Base-by-base conservation (phyloP, 2,329 filamentous ascomycete genomes). In the Aspergillus fumigatiaffinis region DNA sequence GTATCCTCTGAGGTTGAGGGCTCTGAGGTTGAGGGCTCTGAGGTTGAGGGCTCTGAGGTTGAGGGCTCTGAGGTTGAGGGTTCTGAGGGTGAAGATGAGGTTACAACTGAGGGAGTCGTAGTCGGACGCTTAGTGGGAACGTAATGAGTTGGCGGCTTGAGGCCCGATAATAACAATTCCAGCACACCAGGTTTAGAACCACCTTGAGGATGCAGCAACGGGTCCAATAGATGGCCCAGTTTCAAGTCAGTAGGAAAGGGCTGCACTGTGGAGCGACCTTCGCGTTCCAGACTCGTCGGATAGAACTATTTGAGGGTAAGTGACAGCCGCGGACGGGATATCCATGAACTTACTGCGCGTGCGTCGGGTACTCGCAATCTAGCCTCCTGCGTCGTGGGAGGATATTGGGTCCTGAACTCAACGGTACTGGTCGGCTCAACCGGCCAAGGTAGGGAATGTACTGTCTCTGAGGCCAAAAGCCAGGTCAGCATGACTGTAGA, bases 341-440 rank as follows among this genome's bases (percentile, higher is more conserved):
- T 3, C 4, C n/a, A 41, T 50, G 38, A 20, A 68, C 72, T 62
- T 69, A 75, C 73, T 42, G 71, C 71, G 10, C 69, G 49, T 3
- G 68, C 65, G 21, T 69, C 60, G 0, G 69, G 63, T 9, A 62
- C 48, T 0, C 68, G 52, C 1, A 74, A n/a, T 55, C 72, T 68
- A 20, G 61, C 63, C n/a, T 60, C 61, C 21, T 61, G 46, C 21
- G 65, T 63, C 3, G 57, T 53, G 2, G 73, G 72, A n/a, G 73
- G 73, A 60, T 73, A 75, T n/a, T 74, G 69, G 4, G 73, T 75
- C 50, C 66, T 64, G 50, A 71, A 69, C 14, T 65, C 53, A 17
- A 54, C 55, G 12, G 64, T 54, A 14, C 54, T 49, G 25, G 60
- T 20, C 35, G 61, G 56, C 38, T 62, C 55, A 41, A 66, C 63